Conservation (phyloP, 2,329 filamentous ascomycete species). For the Curvularia lunata region DNA sequence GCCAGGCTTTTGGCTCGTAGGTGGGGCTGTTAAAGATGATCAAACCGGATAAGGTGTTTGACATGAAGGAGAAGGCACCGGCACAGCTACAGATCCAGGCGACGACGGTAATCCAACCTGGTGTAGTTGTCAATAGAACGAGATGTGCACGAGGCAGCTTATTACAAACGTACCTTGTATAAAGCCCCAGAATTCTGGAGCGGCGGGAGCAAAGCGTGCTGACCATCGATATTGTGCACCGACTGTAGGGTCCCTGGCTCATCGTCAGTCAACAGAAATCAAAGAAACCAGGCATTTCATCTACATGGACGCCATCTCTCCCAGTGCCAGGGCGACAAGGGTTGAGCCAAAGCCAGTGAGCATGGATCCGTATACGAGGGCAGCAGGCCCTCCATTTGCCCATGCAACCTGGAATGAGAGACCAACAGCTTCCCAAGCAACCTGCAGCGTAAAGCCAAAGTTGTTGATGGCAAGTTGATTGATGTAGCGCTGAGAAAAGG, state of each 20-base stretch:
- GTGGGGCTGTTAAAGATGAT: slow-evolving; percentile 43
- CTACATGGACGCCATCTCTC: slow-evolving; percentile 35
- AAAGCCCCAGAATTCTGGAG: slow-evolving; percentile 28
- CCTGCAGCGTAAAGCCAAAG: slow-evolving; percentile 22
- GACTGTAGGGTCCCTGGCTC: slow-evolving; percentile 19
- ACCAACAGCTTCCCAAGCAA: slow-evolving; percentile 21
- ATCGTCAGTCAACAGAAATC: neutral
- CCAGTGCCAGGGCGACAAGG: slow-evolving; percentile 37
- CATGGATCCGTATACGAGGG: slow-evolving; percentile 28
- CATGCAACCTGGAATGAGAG: slow-evolving; percentile 21
- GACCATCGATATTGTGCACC: slow-evolving; percentile 36
- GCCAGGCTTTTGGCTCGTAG: slow-evolving; percentile 52
- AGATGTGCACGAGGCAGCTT: neutral
- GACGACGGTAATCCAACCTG: slow-evolving; percentile 46
- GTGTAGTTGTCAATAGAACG: neutral
- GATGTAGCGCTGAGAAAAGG: slow-evolving; percentile 22
- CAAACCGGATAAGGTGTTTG: slow-evolving; percentile 23
- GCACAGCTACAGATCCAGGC: slow-evolving; percentile 41
- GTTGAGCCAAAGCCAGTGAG: slow-evolving; percentile 26
- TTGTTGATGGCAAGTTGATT: slow-evolving; percentile 18
- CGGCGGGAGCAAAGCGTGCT: slow-evolving; percentile 21
- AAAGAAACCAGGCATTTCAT: slow-evolving; percentile 15
- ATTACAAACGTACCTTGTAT: slow-evolving; percentile 19
- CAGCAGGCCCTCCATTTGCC: slow-evolving; percentile 28
- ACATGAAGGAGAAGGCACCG: slow-evolving; percentile 23